Conservation (phyloP, 1,139 yeast species). For the Geotrichum phurueaensis region DNA sequence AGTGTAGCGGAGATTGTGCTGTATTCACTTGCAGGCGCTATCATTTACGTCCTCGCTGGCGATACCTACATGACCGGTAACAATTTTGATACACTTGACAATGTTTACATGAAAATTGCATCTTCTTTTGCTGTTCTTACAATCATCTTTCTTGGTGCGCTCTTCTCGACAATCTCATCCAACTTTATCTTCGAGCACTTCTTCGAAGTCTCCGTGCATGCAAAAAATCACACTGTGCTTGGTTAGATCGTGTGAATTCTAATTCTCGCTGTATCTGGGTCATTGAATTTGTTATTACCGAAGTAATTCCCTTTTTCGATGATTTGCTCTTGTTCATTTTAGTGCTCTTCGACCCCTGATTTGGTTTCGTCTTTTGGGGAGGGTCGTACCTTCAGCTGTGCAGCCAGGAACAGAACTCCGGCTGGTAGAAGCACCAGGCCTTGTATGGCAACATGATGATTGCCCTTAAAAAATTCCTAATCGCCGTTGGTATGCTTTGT, state of each 20-base stretch:
- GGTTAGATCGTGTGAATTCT: conserved; percentile 53
- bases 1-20: conserved; percentile 46
- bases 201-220: conserved; percentile 43
- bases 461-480: conserved; percentile 38
- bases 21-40: conserved; percentile 50
- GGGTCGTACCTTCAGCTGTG: conserved; percentile 45
- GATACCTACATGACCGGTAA: conserved; percentile 51
- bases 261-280: conserved; percentile 45
- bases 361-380: conserved; percentile 64
- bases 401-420: conserved; percentile 27
- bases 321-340: conserved; percentile 55
- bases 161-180: conserved; percentile 51
- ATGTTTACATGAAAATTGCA: conserved; percentile 47
- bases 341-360: conserved; percentile 61
- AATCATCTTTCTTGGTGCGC: conserved; percentile 49
- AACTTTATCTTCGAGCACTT: conserved; percentile 46
- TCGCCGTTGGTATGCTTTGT: conserved; percentile 46
- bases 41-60: conserved; percentile 55
- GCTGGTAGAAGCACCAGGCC: conserved; percentile 30
- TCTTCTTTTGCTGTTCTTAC: conserved; percentile 61
- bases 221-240: conserved; percentile 43
- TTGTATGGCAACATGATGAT: conserved; percentile 30
- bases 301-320: conserved; percentile 58
- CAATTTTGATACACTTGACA: conserved; percentile 50
- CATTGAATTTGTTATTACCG: conserved; percentile 53